These are phyloP conservation scores for Penicillium sp. DNA, from an alignment of 2,329 filamentous ascomycete genomes.

Conservation along the genomic window DNA sequence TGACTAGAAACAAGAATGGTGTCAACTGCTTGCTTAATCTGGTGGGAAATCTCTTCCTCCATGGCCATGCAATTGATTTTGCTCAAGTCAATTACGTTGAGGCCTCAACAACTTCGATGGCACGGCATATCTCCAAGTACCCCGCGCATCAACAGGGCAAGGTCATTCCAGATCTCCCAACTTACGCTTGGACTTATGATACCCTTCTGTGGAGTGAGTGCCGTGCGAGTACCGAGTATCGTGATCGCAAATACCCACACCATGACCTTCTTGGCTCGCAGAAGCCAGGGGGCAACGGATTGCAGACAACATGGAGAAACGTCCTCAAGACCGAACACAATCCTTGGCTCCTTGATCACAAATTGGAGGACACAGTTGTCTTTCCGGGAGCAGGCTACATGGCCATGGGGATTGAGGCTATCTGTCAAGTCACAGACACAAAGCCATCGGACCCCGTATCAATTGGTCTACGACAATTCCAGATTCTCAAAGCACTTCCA, in stretches of 20 bases:
- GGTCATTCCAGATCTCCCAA: slow-evolving; percentile 32
- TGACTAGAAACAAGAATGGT: background rate
- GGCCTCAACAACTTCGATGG: background rate
- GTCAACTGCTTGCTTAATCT: too few relatives aligned
- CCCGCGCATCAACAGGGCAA: background rate
- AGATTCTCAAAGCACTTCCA: too few relatives aligned
- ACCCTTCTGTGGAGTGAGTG: slow-evolving; percentile 40
- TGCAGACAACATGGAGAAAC: slow-evolving; percentile 46
- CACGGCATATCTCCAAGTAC: background rate
- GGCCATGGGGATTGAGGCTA: background rate
- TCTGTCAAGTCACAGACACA: too few relatives aligned
- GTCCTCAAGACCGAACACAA: slow-evolving; percentile 16
- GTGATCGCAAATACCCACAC: slow-evolving; percentile 20
- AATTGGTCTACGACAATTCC: too few relatives aligned
- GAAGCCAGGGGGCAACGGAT: slow-evolving; percentile 15
- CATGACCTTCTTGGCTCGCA: slow-evolving; percentile 25
- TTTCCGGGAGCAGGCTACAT: background rate
- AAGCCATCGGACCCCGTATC: too few relatives aligned
- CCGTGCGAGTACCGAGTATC: slow-evolving; percentile 17
- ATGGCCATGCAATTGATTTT: too few relatives aligned
- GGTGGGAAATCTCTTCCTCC: too few relatives aligned
- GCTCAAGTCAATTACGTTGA: background rate
- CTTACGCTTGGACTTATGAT: slow-evolving; percentile 45
- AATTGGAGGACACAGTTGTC: background rate
- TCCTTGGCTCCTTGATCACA: background rate